Percentiles rank a stretch among this genome's conserved stretches.
Conservation (phyloP, 768 basidiomycete genomes). For the Cantharellus cinnabarinus region DNA sequence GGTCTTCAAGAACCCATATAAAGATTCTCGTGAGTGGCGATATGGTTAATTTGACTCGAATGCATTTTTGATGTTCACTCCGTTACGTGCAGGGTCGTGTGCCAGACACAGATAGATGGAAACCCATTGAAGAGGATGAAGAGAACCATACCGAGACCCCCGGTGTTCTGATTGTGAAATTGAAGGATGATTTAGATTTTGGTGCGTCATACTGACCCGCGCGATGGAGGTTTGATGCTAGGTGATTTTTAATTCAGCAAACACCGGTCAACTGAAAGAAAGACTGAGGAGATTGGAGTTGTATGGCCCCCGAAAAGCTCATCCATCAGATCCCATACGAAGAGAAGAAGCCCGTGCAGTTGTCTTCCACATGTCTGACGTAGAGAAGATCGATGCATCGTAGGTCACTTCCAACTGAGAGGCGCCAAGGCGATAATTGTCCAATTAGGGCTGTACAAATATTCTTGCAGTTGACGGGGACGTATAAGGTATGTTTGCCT, state of each 20-base stretch:
- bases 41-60: neutral
- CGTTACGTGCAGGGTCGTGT: slow-evolving; percentile 42
- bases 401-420: slow-evolving; percentile 20
- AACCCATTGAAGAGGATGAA: slow-evolving; percentile 57
- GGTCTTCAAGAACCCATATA: slow-evolving; percentile 78
- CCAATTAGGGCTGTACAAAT: slow-evolving; percentile 55
- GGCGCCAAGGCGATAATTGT: neutral
- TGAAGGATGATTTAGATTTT: slow-evolving; percentile 82
- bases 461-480: slow-evolving; percentile 54
- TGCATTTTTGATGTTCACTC: neutral
- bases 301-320: slow-evolving; percentile 58
- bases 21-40: slow-evolving; percentile 49
- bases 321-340: slow-evolving; percentile 76
- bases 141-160: slow-evolving; percentile 52
- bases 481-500: slow-evolving; percentile 38
- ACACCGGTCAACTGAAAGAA: slow-evolving; percentile 84
- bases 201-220: slow-evolving; percentile 26
- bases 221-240: neutral
- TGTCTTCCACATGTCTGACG: slow-evolving; percentile 87
- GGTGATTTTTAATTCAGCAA: slow-evolving; percentile 30
- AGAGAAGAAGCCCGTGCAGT: slow-evolving; percentile 53
- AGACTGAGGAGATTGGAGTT: slow-evolving; percentile 20
- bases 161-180: slow-evolving; percentile 71
- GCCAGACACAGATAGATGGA: slow-evolving; percentile 79
- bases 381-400: slow-evolving; percentile 82